phyloP scores from a whole-genome alignment of 331 rosid genomes.

The Quercus lobata region DNA sequence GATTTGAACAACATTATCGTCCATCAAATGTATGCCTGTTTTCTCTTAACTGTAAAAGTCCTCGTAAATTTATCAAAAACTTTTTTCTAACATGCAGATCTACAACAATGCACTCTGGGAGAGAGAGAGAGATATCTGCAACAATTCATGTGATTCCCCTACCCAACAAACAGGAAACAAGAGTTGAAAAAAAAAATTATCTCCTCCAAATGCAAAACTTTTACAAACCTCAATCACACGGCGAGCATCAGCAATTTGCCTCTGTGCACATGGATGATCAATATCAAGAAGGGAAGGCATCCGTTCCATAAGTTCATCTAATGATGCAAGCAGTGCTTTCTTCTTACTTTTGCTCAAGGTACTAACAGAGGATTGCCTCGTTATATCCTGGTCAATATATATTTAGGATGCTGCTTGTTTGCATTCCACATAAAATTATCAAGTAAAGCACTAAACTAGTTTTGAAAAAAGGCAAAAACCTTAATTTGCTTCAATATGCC shows the following conservation, averaged over 20 bases:
- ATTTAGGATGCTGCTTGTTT: conserved; percentile 13
- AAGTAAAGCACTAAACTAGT: conserved; percentile 4
- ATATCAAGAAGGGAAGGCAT: conserved; percentile 96
- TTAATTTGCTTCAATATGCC: conserved; percentile 87
- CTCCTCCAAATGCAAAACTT: background rate
- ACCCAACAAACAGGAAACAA: background rate
- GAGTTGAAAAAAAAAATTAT: background rate
- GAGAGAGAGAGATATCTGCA: too few relatives aligned
- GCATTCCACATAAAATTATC: background rate
- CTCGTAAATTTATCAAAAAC: background rate
- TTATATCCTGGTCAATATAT: conserved; percentile 53
- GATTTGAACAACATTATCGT: background rate
- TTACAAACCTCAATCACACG: conserved; percentile 64
- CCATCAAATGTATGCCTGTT: background rate
- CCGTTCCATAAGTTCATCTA: conserved; percentile 72
- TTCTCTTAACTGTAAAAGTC: background rate
- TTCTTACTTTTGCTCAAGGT: conserved; percentile 75
- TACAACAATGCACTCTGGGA: background rate
- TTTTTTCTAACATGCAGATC: background rate
- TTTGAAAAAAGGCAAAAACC: conserved; percentile 40
- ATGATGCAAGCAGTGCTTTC: conserved; percentile 60
- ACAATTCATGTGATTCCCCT: background rate
- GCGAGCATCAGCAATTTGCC: conserved; percentile 70
- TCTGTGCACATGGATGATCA: conserved; percentile 92
- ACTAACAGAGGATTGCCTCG: conserved; percentile 56